A percentile compares a stretch with the other conserved stretches of the same genome.
phyloP scores from a whole-genome alignment of 371 early-diverging fungal genomes.

The Rhizopus arrhizus region DNA sequence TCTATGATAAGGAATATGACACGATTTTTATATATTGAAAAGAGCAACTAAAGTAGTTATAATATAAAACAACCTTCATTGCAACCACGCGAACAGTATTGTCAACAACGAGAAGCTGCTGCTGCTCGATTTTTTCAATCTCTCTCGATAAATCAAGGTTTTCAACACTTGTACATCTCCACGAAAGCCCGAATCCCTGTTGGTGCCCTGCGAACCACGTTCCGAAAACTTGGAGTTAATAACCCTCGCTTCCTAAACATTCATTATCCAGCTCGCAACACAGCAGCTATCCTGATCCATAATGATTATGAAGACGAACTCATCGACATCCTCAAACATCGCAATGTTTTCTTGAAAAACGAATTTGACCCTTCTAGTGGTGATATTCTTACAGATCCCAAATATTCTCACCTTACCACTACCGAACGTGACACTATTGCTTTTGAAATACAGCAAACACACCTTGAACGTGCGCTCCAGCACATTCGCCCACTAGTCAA shows the following conservation, averaged over 20 bases:
- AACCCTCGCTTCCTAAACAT: conserved; percentile 4
- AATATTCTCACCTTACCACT: not conserved
- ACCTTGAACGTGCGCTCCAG: not conserved
- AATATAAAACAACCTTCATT: too few relatives aligned
- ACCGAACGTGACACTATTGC: not conserved
- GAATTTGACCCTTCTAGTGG: conserved; percentile 10
- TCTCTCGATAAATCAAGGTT: conserved; percentile 2
- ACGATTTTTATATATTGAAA: too few relatives aligned
- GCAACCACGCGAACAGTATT: too few relatives aligned
- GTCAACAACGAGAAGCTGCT: too few relatives aligned
- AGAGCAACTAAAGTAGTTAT: too few relatives aligned
- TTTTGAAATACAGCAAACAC: not conserved
- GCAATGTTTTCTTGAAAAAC: not conserved
- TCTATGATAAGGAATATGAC: too few relatives aligned
- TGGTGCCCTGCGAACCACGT: not conserved
- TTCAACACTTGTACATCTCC: conserved; percentile 4
- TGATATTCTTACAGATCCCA: conserved; percentile 1
- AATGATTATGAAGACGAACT: conserved; percentile 2
- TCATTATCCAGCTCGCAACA: conserved; percentile 6
- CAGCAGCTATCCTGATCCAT: conserved; percentile 3
- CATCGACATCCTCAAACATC: not conserved
- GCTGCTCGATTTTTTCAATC: too few relatives aligned
- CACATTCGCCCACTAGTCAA: not conserved
- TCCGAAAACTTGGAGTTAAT: not conserved
- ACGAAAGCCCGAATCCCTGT: conserved; percentile 3